Percentiles rank a stretch among this genome's conserved stretches.
These are phyloP conservation scores for Tolypocladium endophyticum DNA, from an alignment of 2,329 filamentous ascomycete species.

Conservation along the genomic window DNA sequence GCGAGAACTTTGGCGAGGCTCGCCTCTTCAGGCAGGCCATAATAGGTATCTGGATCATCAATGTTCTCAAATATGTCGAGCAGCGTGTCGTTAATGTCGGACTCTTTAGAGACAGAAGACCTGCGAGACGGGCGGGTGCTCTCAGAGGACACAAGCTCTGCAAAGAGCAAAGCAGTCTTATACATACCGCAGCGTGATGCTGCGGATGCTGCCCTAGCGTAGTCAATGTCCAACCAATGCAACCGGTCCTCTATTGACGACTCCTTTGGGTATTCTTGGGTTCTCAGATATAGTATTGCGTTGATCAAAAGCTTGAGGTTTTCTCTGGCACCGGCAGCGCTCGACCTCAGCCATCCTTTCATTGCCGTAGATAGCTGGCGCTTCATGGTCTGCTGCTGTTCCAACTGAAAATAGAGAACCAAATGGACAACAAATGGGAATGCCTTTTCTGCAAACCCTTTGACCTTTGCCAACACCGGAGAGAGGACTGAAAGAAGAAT, in stretches of 20 bases:
- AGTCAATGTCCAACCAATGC: conserved; percentile 80
- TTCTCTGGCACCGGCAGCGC: conserved; percentile 31
- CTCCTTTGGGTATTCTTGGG: conserved; percentile 66
- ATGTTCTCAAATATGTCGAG: conserved; percentile 82
- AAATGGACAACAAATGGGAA: conserved; percentile 83
- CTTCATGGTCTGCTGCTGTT: conserved; percentile 48
- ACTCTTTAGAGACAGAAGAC: conserved; percentile 46
- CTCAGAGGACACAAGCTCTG: conserved; percentile 59
- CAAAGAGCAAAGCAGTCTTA: conserved; percentile 74
- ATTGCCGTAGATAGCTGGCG: conserved; percentile 55
- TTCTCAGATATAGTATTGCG: conserved; percentile 77
- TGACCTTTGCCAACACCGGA: conserved; percentile 53
- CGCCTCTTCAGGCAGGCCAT: conserved; percentile 72
- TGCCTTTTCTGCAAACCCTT: conserved; percentile 59
- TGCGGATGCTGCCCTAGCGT: conserved; percentile 55
- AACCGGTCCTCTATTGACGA: conserved; percentile 67
- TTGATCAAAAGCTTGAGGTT: conserved; percentile 67
- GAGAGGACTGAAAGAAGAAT: conserved; percentile 60
- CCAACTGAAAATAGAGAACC: conserved; percentile 58
- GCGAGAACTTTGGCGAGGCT: conserved; percentile 69
- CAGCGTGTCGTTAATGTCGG: conserved; percentile 56
- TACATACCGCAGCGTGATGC: conserved; percentile 74
- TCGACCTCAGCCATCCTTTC: conserved; percentile 48
- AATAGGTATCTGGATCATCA: conserved; percentile 93
- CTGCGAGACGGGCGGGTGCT: conserved; percentile 49